These are phyloP conservation scores for Fonsecaea pugnacius DNA, from an alignment of 2,329 filamentous ascomycete species.

Conservation along the genomic window DNA sequence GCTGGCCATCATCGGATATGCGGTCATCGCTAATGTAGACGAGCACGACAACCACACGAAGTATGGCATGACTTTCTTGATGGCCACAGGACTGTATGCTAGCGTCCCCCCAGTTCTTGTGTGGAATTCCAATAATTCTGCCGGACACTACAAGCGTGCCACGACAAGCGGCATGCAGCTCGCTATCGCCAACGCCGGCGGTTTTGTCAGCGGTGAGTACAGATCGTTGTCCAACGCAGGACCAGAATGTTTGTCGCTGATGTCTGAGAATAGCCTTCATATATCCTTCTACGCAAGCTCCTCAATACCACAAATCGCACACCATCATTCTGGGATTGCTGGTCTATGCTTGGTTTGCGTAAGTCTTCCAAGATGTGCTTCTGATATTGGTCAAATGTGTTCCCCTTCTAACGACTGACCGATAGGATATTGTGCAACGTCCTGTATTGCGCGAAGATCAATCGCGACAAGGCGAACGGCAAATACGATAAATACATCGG, in stretches of 20 bases:
- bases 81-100: constrained; percentile 68
- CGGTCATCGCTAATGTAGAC: constrained; percentile 62
- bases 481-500: constrained; percentile 64
- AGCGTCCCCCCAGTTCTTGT: constrained; percentile 67
- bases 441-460: constrained; percentile 66
- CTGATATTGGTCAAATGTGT: neutral
- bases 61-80: constrained; percentile 70
- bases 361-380: constrained; percentile 44
- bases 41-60: constrained; percentile 54
- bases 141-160: constrained; percentile 71
- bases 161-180: constrained; percentile 64
- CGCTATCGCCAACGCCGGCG: constrained; percentile 68
- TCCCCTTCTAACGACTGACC: constrained; percentile 31
- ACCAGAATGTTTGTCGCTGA: constrained; percentile 5
- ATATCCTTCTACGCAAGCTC: constrained; percentile 62
- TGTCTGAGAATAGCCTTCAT: constrained; percentile 56
- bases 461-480: constrained; percentile 64
- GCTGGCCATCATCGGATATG: constrained; percentile 68
- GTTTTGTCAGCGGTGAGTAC: constrained; percentile 59
- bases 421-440: constrained; percentile 63
- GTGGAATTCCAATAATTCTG: constrained; percentile 71
- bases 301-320: constrained; percentile 65
- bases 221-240: neutral
- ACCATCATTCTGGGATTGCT: constrained; percentile 64
- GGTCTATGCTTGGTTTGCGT: constrained; percentile 68